These are phyloP conservation scores for Leccinellum albellum DNA, from an alignment of 768 basidiomycete species.

Conservation along the genomic window DNA sequence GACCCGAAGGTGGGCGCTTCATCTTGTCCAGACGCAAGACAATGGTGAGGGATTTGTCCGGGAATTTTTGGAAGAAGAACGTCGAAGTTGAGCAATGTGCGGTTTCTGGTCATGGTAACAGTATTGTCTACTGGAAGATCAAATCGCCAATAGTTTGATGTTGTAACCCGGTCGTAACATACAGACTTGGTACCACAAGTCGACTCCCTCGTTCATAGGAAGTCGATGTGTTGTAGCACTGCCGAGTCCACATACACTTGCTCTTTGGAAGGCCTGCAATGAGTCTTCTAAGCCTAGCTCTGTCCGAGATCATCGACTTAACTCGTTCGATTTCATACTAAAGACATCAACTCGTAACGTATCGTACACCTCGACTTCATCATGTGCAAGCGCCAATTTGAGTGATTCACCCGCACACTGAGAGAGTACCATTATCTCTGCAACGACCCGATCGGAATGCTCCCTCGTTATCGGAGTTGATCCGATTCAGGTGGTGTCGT, in stretches of 20 bases:
- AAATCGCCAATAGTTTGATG: background rate
- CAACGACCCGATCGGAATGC: background rate
- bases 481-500: background rate
- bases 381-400: background rate
- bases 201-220: too few relatives aligned
- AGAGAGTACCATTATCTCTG: background rate
- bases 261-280: background rate
- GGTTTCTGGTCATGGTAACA: constrained; percentile 59
- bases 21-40: constrained; percentile 53
- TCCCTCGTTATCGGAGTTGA: background rate
- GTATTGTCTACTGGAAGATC: constrained; percentile 70
- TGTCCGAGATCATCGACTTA: too few relatives aligned
- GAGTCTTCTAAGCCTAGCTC: too few relatives aligned
- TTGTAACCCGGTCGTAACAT: background rate
- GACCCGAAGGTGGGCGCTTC: constrained; percentile 51
- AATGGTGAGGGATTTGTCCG: constrained; percentile 55
- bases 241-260: background rate
- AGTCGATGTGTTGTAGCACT: too few relatives aligned
- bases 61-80: constrained; percentile 55
- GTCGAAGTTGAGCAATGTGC: constrained; percentile 63
- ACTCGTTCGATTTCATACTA: background rate
- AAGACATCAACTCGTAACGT: background rate
- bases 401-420: background rate
- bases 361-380: background rate
- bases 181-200: background rate